Conservation (phyloP, 2,329 filamentous ascomycete genomes). For the Scleromitrula shiraiana region DNA sequence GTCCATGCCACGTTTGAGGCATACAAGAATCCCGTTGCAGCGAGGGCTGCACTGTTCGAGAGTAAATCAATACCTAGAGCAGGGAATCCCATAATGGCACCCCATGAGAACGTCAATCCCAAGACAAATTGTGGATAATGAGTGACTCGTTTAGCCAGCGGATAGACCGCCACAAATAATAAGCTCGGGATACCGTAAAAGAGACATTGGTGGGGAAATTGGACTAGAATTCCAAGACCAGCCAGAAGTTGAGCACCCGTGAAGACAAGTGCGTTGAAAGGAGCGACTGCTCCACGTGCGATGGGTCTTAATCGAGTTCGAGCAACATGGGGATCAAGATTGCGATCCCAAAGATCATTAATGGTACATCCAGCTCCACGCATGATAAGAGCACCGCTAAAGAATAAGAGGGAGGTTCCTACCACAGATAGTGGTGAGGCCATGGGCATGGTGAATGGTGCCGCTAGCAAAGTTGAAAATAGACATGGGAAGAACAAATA, state of each 20-base stretch:
- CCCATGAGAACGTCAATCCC: slow-evolving; percentile 82
- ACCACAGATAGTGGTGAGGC: slow-evolving; percentile 52
- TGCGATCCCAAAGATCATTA: slow-evolving; percentile 85
- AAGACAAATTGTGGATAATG: slow-evolving; percentile 82
- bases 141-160: slow-evolving; percentile 76
- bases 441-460: slow-evolving; percentile 57
- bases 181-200: slow-evolving; percentile 72
- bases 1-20: slow-evolving; percentile 79
- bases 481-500: slow-evolving; percentile 82
- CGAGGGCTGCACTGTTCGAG: slow-evolving; percentile 50
- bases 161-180: slow-evolving; percentile 66
- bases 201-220: slow-evolving; percentile 67
- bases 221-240: slow-evolving; percentile 65
- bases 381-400: slow-evolving; percentile 73
- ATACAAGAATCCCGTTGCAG: slow-evolving; percentile 63
- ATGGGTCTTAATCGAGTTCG: slow-evolving; percentile 74
- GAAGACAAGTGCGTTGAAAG: slow-evolving; percentile 63
- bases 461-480: slow-evolving; percentile 75
- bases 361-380: slow-evolving; percentile 81
- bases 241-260: slow-evolving; percentile 66
- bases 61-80: slow-evolving; percentile 73
- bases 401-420: slow-evolving; percentile 61
- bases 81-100: slow-evolving; percentile 80
- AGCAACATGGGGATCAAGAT: slow-evolving; percentile 72
- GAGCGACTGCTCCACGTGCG: slow-evolving; percentile 68